Conservation (phyloP, 306 rosid species). For the Cucumis hystrix region DNA sequence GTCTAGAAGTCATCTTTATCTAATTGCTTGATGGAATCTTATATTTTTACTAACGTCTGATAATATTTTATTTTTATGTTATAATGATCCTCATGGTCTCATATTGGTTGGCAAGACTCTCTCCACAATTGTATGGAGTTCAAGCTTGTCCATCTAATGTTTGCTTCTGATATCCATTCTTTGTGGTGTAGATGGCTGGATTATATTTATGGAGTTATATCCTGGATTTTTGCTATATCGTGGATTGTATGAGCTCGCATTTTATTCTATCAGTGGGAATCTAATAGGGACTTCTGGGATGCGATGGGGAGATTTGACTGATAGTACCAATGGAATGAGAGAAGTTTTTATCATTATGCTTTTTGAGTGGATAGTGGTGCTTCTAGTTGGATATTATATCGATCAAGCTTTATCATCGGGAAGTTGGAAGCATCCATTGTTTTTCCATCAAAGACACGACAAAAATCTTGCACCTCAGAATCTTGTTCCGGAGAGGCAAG, state of each 20-base stretch:
- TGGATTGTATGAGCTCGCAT: slow-evolving; percentile 62
- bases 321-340: slow-evolving; percentile 49
- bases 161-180: not conserved
- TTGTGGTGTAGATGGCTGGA: slow-evolving; percentile 38
- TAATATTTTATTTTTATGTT: not conserved
- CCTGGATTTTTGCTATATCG: slow-evolving; percentile 78
- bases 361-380: slow-evolving; percentile 56
- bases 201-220: slow-evolving; percentile 52
- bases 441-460: slow-evolving; percentile 31
- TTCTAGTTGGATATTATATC: slow-evolving; percentile 37
- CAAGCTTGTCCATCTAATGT: not conserved
- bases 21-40: not conserved
- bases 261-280: slow-evolving; percentile 30
- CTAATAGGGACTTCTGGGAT: slow-evolving; percentile 51
- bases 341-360: slow-evolving; percentile 55
- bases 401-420: slow-evolving; percentile 50
- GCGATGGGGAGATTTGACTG: slow-evolving; percentile 60
- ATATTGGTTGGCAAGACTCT: not conserved
- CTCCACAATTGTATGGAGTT: not conserved
- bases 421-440: slow-evolving; percentile 36
- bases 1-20: not conserved
- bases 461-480: slow-evolving; percentile 26
- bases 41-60: not conserved
- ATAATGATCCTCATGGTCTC: not conserved
- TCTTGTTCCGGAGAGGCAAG: slow-evolving; percentile 36